A percentile compares a stretch with the other conserved stretches of the same genome.
phyloP scores from a whole-genome alignment of 2,329 filamentous ascomycete genomes.

The Tolypocladium paradoxum region DNA sequence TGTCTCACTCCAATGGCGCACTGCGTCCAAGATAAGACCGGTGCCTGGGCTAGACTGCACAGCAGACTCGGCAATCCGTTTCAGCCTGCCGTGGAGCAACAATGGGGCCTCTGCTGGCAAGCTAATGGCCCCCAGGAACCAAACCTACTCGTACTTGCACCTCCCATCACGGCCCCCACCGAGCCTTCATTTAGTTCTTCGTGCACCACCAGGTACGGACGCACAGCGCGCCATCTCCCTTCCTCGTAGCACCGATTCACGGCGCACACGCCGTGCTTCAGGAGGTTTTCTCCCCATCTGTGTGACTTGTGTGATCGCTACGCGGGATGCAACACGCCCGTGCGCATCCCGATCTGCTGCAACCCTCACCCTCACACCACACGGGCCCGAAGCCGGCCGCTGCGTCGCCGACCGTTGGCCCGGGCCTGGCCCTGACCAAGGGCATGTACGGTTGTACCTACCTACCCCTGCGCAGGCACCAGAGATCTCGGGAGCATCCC shows the following conservation, averaged over 20 bases:
- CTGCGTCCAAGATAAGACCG: not conserved
- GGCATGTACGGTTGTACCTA: no score
- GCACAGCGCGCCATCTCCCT: no score
- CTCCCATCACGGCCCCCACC: no score
- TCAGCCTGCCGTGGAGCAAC: not conserved
- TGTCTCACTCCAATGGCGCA: not conserved
- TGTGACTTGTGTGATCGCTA: not conserved
- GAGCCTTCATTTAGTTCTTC: not conserved
- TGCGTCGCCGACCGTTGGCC: not conserved
- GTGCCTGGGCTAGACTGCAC: not conserved
- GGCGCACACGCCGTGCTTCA: not conserved
- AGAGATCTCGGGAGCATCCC: not conserved
- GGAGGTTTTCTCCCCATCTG: not conserved
- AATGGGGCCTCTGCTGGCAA: not conserved
- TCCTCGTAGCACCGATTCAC: not conserved
- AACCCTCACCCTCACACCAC: not conserved
- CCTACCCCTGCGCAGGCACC: no score
- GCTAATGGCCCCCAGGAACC: no score
- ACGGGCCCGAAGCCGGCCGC: not conserved
- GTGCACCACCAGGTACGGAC: no score
- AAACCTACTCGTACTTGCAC: no score
- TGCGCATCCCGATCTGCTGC: no score
- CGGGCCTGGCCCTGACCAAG: not conserved
- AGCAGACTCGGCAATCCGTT: not conserved
- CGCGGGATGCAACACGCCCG: not conserved